Percentiles rank a stretch among this genome's conserved stretches.
Evolutionary conservation across 208 protist species (phyloP).

Genomic region (Novymonas esmeraldas): DNA sequence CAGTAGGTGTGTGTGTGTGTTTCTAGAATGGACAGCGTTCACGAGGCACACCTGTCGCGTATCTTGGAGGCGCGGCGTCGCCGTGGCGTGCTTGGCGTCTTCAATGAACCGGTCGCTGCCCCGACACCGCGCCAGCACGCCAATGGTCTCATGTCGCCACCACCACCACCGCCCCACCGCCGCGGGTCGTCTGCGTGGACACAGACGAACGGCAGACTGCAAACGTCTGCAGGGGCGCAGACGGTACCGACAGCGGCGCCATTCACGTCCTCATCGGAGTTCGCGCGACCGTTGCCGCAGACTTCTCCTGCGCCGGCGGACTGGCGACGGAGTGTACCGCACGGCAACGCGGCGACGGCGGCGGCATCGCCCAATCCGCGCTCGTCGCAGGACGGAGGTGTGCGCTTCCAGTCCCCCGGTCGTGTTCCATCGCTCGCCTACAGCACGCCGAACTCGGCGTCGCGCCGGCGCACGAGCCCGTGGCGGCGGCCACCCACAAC

Average conservation of each 20-base stretch:
- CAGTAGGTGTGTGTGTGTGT: too few species aligned
- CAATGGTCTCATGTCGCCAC: slow-evolving; percentile 5
- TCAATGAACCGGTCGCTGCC: slow-evolving; percentile 4
- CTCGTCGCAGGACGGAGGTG: slow-evolving; percentile 10
- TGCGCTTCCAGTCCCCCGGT: slow-evolving; percentile 30
- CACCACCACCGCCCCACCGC: slow-evolving; percentile 8
- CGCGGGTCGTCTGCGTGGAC: slow-evolving; percentile 28
- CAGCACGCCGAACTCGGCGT: slow-evolving; percentile 29
- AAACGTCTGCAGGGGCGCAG: slow-evolving; percentile 9
- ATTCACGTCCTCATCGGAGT: not conserved
- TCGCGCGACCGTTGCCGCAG: not conserved
- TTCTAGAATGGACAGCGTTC: slow-evolving; percentile 61
- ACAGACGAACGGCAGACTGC: slow-evolving; percentile 24
- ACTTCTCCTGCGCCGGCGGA: not conserved
- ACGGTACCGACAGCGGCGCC: not conserved
- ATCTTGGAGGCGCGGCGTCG: slow-evolving; percentile 76
- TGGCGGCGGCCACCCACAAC: slow-evolving; percentile 6
- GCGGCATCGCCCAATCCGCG: slow-evolving; percentile 5
- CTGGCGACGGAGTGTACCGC: slow-evolving; percentile 17
- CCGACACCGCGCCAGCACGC: slow-evolving; percentile 11
- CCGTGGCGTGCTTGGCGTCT: slow-evolving; percentile 54
- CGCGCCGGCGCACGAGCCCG: slow-evolving; percentile 10
- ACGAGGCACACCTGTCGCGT: slow-evolving; percentile 68
- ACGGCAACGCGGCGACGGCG: not conserved
- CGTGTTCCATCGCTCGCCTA: slow-evolving; percentile 37